A percentile compares a stretch with the other conserved stretches of the same genome.
Conservation (phyloP, 192 early-diverging fungal genomes). For the Coemansia sp. region DNA sequence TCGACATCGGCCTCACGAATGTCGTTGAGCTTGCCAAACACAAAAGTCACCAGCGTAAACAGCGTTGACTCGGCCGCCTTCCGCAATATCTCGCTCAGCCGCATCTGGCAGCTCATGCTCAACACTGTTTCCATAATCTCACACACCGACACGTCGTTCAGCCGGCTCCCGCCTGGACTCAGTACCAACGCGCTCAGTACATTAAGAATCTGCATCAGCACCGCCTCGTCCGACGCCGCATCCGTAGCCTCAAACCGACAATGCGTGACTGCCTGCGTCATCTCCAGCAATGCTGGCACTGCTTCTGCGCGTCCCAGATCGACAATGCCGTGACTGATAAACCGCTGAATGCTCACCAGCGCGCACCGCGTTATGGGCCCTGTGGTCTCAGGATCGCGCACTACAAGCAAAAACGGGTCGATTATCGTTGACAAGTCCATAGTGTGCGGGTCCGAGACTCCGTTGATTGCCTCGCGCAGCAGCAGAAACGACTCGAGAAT, state of each 20-base stretch:
- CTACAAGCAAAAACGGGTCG: slow-evolving; percentile 89
- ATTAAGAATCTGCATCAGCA: slow-evolving; percentile 84
- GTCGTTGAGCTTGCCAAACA: slow-evolving; percentile 40
- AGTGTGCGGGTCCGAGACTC: slow-evolving; percentile 54
- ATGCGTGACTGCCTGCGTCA: slow-evolving; percentile 80
- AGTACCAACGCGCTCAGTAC: slow-evolving; percentile 74
- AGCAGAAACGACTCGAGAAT: slow-evolving; percentile 46
- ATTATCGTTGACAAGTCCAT: slow-evolving; percentile 74
- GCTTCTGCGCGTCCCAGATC: slow-evolving; percentile 28
- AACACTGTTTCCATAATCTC: slow-evolving; percentile 97
- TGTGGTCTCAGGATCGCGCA: slow-evolving; percentile 88
- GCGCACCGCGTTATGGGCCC: slow-evolving; percentile 92
- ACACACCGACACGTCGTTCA: slow-evolving; percentile 92
- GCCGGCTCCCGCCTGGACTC: slow-evolving; percentile 63
- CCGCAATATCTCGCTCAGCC: slow-evolving; percentile 67
- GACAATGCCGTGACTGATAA: slow-evolving; percentile 80
- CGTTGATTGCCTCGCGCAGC: slow-evolving; percentile 43
- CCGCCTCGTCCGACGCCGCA: slow-evolving; percentile 90
- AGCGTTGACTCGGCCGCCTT: slow-evolving; percentile 53
- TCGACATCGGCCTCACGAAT: slow-evolving; percentile 14
- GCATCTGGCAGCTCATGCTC: slow-evolving; percentile 94
- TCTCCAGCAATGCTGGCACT: slow-evolving; percentile 36
- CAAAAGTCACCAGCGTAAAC: slow-evolving; percentile 45
- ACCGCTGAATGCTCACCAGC: slow-evolving; percentile 85
- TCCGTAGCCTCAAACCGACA: slow-evolving; percentile 97